Evolutionary conservation across 805 yeast genomes (phyloP), one percentile per base, ranked within the genome.

Genomic region (Debaryomyces tyrocola): DNA sequence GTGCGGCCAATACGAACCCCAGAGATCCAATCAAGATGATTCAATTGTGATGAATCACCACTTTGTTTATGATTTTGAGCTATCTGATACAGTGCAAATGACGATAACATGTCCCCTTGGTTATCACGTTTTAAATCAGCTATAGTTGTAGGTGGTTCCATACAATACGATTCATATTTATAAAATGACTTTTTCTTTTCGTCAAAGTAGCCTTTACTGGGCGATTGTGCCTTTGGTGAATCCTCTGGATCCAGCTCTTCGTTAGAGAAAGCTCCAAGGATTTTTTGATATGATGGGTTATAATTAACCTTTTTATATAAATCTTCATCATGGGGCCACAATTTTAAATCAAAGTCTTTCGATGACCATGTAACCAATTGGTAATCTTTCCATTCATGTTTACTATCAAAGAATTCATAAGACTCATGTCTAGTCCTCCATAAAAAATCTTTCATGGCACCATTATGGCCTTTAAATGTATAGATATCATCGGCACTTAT

Each of bases 321-420:
- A n/a, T 62, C 60, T n/a, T 66, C 68, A 41, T 64, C 69, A 43
- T 58, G 64, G 0, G 90, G 86, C 97, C 97, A 92, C 40, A 91
- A 66, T 49, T 91, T 74, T 48, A 94, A 69, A 59, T 89, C 96
- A 54, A 84, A 80, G 60, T 94, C 98, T 49, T 60, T 69, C 43
- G 87, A 83, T 1, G 96, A 85, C 97, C 98, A 92, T 0, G 98
- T 89, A 1, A 94, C 92, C 41, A 94, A 64, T 63, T 94, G 98
- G 59, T 81, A 94, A 48, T 91, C 96, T 45, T 92, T 73, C 67
- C 88, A 90, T 54, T 83, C 84, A 11, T 78, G 56, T 37, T 71
- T 70, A 3, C 71, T 62, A 0, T 75, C 62, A 28, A 28, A 39
- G 46, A 82, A 79, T 34, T 56, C 62, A 40, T 70, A 71, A 4